Conservation (phyloP, 176 grass and related monocot genomes). For the Raddia distichophylla region DNA sequence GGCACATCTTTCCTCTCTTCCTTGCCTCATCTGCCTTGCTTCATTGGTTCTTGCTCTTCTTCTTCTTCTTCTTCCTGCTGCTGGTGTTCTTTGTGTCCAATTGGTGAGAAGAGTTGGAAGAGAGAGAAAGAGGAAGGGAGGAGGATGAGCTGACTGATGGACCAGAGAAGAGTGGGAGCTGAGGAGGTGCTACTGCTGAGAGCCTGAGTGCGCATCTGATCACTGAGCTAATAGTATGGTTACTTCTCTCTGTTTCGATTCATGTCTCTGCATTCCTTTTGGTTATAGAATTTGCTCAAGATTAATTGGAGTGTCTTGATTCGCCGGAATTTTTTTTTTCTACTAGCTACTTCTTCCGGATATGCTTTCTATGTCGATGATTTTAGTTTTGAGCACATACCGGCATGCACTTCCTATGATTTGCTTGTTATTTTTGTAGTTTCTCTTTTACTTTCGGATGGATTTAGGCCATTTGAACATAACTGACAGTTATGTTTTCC, state of each 20-base stretch:
- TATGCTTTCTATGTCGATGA: background rate
- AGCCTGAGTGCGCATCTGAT: constrained; percentile 29
- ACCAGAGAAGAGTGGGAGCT: background rate
- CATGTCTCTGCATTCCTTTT: background rate
- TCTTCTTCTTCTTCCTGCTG: background rate
- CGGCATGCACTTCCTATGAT: background rate
- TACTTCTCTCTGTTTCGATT: background rate
- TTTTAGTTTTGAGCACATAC: background rate
- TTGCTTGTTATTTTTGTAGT: background rate
- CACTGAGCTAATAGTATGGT: background rate
- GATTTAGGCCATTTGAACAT: background rate
- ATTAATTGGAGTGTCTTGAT: background rate
- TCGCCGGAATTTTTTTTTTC: background rate
- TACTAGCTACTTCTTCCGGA: background rate
- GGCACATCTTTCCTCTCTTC: background rate
- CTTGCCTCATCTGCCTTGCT: background rate
- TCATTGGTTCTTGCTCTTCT: background rate
- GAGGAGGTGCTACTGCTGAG: background rate
- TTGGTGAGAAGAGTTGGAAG: background rate
- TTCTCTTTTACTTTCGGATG: too few species aligned
- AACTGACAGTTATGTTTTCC: background rate
- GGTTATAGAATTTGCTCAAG: background rate
- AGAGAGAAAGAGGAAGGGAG: background rate
- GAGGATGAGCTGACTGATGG: background rate
- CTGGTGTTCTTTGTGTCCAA: background rate